These are phyloP conservation scores for Colletotrichum liriopes DNA, from an alignment of 2,329 filamentous ascomycete genomes.

Conservation along the genomic window DNA sequence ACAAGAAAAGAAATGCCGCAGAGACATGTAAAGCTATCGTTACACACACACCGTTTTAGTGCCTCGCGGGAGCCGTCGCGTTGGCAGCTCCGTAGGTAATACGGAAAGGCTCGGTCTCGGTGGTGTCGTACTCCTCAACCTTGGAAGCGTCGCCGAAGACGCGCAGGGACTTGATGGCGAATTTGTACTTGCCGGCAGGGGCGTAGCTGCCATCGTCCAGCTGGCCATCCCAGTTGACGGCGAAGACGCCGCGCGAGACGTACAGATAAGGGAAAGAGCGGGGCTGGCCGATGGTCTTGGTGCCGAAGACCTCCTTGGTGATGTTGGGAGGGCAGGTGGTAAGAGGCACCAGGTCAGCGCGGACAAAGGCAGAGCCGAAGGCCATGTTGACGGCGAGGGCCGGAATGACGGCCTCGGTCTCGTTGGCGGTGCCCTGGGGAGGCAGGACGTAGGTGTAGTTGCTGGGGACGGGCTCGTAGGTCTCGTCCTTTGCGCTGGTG, in stretches of 20 bases:
- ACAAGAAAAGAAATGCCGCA: conserved; percentile 19
- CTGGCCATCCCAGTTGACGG: conserved; percentile 61
- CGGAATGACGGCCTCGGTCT: conserved; percentile 54
- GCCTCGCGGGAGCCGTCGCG: conserved; percentile 28
- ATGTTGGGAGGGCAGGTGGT: conserved; percentile 48
- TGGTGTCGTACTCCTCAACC: conserved; percentile 63
- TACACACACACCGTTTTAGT: conserved; percentile 2
- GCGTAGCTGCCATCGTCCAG: conserved; percentile 64
- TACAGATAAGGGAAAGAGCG: conserved; percentile 56
- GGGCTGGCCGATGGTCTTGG: conserved; percentile 61
- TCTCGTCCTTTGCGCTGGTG: conserved; percentile 47
- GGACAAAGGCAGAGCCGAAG: conserved; percentile 62
- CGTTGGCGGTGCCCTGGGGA: conserved; percentile 54
- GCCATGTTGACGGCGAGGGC: conserved; percentile 58
- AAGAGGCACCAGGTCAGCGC: conserved; percentile 62
- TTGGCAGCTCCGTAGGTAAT: conserved; percentile 57
- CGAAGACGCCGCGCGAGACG: conserved; percentile 51
- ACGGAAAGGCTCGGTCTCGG: conserved; percentile 59
- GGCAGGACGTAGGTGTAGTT: conserved; percentile 61
- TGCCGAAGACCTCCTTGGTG: conserved; percentile 54
- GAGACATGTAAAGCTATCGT: conserved; percentile 9
- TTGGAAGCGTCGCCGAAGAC: conserved; percentile 65
- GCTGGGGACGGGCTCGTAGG: conserved; percentile 46
- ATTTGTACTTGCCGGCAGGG: conserved; percentile 65
- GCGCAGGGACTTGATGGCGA: conserved; percentile 64